Percentiles rank a stretch among this genome's conserved stretches.
Conservation (phyloP, 768 basidiomycete species). For the Rhodotorula taiwanensis region DNA sequence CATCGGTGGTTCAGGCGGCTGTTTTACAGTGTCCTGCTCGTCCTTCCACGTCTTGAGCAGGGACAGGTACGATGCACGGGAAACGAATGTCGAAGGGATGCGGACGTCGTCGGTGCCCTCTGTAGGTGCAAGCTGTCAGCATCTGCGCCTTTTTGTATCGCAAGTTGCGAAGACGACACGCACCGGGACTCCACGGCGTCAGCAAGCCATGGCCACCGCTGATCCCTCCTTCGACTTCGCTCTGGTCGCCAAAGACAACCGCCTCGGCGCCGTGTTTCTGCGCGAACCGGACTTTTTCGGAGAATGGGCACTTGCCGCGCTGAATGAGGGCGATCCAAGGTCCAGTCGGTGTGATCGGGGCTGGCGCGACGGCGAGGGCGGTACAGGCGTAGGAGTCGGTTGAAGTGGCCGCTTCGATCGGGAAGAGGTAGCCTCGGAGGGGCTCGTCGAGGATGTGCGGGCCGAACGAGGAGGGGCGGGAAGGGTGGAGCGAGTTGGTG, state of each 20-base stretch:
- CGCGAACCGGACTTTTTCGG: constrained; percentile 70
- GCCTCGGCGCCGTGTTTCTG: constrained; percentile 67
- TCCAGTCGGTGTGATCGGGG: neutral
- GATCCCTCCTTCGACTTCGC: constrained; percentile 52
- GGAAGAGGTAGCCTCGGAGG: constrained; percentile 22
- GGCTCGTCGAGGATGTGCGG: constrained; percentile 29
- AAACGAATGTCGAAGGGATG: constrained; percentile 83
- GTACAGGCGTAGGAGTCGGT: constrained; percentile 20
- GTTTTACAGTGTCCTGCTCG: constrained; percentile 41
- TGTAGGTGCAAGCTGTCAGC: neutral
- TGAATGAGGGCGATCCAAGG: constrained; percentile 84
- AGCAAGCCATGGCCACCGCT: constrained; percentile 70
- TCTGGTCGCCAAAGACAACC: constrained; percentile 83
- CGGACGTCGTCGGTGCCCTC: constrained; percentile 77
- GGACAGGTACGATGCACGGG: constrained; percentile 67
- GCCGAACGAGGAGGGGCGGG: constrained; percentile 33
- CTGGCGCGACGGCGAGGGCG: neutral
- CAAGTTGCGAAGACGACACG: constrained; percentile 46
- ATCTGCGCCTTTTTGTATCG: too few species aligned
- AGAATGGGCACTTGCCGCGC: constrained; percentile 82
- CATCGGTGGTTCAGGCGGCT: constrained; percentile 44
- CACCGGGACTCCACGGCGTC: constrained; percentile 72
- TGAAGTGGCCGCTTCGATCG: constrained; percentile 2
- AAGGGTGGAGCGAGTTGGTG: constrained; percentile 27
- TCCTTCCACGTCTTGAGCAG: constrained; percentile 45